Evolutionary conservation across 805 yeast species (phyloP), one percentile per base, ranked within the genome.

Genomic region (Cyberlindnera maclurae): DNA sequence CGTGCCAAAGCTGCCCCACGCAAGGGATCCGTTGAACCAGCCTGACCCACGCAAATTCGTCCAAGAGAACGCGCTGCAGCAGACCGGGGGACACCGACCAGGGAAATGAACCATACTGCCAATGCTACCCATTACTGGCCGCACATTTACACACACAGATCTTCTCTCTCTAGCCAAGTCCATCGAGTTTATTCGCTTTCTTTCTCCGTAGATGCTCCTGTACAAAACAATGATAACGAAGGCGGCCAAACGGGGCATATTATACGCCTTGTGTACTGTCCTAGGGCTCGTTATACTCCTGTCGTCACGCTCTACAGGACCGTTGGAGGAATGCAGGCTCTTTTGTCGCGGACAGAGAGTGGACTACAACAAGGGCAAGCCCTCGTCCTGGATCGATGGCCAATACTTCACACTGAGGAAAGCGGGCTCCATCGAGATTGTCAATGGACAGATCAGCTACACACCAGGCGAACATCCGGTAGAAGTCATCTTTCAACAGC

Each of bases 401-500:
- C 47, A 50, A 26, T 43, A 46, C 33, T 27, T 50, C 27, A 44
- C 37, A 27, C 37, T 48, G 24, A 37, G 44, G 36, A 42, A 38
- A 3, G 15, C 13, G 5, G 42, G 36, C 3, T 24, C 42, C 22
- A 33, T 40, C 4, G 42, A 42, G 4, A 33, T 38, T 22, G 18
- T 29, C 15, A 37, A 41, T 37, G 42, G 40, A 4, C 31, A 37
- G 3, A 33, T 40, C n/a, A 35, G 29, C 2, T 71, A 77, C 7
- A 34, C 22, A n/a, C 84, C 71, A n/a, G 51, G 84, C 7, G 84
- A 81, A 11, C 29, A 30, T 24, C 47, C 40, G 17, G 50, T 87
- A 11, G 86, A 83, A 45, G 68, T 86, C 1, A 60, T 89, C 27
- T 88, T 77, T 62, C 94, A 95, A 1, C 54, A 57, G 3, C 80